A percentile compares a stretch with the other conserved stretches of the same genome.
Evolutionary conservation across 2,329 filamentous ascomycete species (phyloP).

Genomic region (Harringtonia aguacate): DNA sequence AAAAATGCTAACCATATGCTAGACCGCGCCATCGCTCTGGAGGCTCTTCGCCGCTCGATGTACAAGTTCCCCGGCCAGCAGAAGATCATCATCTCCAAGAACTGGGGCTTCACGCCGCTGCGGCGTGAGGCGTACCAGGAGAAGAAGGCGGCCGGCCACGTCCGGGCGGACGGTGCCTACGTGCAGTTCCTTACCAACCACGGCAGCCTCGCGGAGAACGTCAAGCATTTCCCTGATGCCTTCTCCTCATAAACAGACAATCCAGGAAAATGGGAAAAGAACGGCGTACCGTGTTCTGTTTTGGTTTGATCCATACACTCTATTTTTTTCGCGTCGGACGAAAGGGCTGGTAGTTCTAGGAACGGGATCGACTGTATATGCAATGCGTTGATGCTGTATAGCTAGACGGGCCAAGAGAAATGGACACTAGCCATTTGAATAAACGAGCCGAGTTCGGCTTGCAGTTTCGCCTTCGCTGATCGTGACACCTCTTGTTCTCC

Average conservation of each 20-base stretch:
- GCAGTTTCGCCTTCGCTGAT: no score
- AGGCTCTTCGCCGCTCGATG: conserved; percentile 97
- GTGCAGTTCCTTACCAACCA: conserved; percentile 98
- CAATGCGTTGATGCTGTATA: no score
- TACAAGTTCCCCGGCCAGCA: conserved; percentile 99
- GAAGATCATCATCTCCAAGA: conserved; percentile 99
- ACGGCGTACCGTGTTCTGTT: conserved; percentile 16
- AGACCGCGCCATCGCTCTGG: conserved; percentile 88
- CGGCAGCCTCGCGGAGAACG: conserved; percentile 75
- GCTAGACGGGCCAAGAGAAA: no score
- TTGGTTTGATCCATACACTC: conserved; percentile 14
- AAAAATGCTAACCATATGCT: background rate
- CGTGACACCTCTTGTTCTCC: no score
- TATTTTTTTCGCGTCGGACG: conserved; percentile 8
- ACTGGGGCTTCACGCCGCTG: conserved; percentile 99
- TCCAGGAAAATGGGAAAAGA: conserved; percentile 15
- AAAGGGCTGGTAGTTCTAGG: background rate
- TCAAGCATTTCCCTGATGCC: conserved; percentile 89
- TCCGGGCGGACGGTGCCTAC: conserved; percentile 98
- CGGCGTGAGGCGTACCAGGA: conserved; percentile 95
- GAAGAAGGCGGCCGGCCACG: conserved; percentile 84
- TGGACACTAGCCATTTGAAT: no score
- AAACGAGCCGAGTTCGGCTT: no score
- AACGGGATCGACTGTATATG: no score
- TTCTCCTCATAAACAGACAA: conserved; percentile 47